Percentiles rank a stretch among this genome's conserved stretches.
phyloP scores from a whole-genome alignment of 305 asterid species.

The Fraxinus angustifolia region DNA sequence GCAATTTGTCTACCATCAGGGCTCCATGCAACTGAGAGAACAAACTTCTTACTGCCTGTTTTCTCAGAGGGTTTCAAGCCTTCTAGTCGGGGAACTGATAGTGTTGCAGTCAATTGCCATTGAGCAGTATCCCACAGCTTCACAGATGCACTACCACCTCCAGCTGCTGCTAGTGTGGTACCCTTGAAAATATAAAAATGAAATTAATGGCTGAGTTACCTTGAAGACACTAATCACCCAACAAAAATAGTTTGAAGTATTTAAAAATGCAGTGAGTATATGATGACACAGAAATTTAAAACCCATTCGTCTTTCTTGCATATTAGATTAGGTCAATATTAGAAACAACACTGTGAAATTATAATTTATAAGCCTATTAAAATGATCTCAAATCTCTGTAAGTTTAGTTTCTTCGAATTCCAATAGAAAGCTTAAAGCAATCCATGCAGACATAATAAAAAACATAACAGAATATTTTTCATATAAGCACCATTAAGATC shows the following conservation, averaged over 20 bases:
- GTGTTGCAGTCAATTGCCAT: conserved; percentile 64
- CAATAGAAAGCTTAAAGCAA: neutral
- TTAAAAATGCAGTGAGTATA: neutral
- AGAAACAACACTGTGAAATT: neutral
- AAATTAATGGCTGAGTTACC: neutral
- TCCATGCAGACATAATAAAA: neutral
- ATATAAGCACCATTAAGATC: neutral
- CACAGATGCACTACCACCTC: conserved; percentile 93
- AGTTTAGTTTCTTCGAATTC: neutral
- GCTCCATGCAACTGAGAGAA: conserved; percentile 74
- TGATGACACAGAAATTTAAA: neutral
- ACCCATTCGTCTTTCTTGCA: neutral
- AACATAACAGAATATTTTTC: neutral
- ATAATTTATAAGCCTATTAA: neutral
- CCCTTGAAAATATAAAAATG: conserved; percentile 50
- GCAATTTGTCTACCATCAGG: conserved; percentile 76
- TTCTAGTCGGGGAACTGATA: conserved; percentile 85
- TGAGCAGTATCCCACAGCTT: conserved; percentile 88
- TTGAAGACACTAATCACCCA: conserved; percentile 25
- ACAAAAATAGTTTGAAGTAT: neutral
- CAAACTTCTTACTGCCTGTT: conserved; percentile 61
- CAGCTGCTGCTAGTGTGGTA: conserved; percentile 85
- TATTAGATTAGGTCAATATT: neutral
- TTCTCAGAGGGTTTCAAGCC: conserved; percentile 64
- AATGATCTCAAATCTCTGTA: neutral